Evolutionary conservation across 345 rosid species (phyloP).

Genomic region (Hibiscus syriacus): DNA sequence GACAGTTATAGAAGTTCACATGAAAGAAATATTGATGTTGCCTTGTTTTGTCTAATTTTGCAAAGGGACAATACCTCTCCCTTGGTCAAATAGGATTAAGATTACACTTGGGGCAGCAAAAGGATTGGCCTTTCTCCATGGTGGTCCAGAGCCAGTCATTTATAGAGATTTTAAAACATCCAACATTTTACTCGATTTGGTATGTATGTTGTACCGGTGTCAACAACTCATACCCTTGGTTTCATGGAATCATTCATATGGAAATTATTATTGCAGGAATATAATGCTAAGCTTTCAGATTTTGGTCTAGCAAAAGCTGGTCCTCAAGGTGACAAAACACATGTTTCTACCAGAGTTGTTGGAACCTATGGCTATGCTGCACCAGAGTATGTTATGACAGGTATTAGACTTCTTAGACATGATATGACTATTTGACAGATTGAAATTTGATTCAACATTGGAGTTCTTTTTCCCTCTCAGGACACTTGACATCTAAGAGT

Average conservation of each 20-base stretch:
- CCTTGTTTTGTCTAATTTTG: constrained; percentile 16
- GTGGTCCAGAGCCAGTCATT: constrained; percentile 85
- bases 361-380: constrained; percentile 88
- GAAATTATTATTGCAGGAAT: constrained; percentile 39
- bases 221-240: not conserved
- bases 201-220: constrained; percentile 13
- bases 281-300: constrained; percentile 77
- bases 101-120: constrained; percentile 94
- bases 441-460: constrained; percentile 11
- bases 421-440: not conserved
- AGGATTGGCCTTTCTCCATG: constrained; percentile 93
- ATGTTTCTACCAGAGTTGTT: constrained; percentile 79
- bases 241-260: constrained; percentile 7
- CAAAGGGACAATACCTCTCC: constrained; percentile 75
- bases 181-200: constrained; percentile 90
- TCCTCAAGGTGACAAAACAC: constrained; percentile 82
- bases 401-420: constrained; percentile 16
- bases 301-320: constrained; percentile 83
- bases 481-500: constrained; percentile 93
- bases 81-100: constrained; percentile 79
- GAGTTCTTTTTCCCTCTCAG: constrained; percentile 25
- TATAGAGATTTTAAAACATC: constrained; percentile 98
- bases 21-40: constrained; percentile 17
- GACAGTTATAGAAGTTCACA: constrained; percentile 1
- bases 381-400: constrained; percentile 80